phyloP scores from a whole-genome alignment of 139 green algal species.

The Pycnococcus provasolii region DNA sequence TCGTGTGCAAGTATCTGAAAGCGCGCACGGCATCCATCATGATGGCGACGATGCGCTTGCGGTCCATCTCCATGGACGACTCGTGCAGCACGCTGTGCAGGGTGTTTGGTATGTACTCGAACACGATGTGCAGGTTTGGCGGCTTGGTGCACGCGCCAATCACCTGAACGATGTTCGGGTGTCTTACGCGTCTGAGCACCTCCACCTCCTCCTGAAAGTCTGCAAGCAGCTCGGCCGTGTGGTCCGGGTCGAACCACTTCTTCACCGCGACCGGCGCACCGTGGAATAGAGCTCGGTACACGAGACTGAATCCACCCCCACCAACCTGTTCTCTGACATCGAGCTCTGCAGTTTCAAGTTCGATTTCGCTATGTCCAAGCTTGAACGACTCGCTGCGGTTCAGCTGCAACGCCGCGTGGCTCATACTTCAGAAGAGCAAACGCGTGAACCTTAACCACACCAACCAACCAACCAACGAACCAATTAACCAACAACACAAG shows the following conservation, averaged over 20 bases:
- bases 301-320: conserved; percentile 48
- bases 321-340: conserved; percentile 48
- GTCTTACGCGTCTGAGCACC: conserved; percentile 40
- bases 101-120: conserved; percentile 48
- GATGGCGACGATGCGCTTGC: conserved; percentile 27
- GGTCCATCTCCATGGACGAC: conserved; percentile 38
- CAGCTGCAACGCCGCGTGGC: too few relatives aligned
- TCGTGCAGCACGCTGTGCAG: conserved; percentile 46
- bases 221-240: conserved; percentile 36
- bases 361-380: too few relatives aligned
- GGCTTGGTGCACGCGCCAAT: conserved; percentile 42
- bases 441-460: too few relatives aligned
- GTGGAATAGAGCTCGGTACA: conserved; percentile 45
- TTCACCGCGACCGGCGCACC: conserved; percentile 58
- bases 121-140: conserved; percentile 49
- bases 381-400: too few relatives aligned
- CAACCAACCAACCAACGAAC: too few relatives aligned
- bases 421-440: too few relatives aligned
- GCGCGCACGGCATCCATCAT: conserved; percentile 29
- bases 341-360: conserved; percentile 25
- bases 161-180: conserved; percentile 57
- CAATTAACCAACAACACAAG: too few relatives aligned
- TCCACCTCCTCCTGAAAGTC: conserved; percentile 43
- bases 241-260: conserved; percentile 54
- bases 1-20: conserved; percentile 48